Conservation (phyloP, 2,329 filamentous ascomycete genomes). For the Botrytis squamosa region DNA sequence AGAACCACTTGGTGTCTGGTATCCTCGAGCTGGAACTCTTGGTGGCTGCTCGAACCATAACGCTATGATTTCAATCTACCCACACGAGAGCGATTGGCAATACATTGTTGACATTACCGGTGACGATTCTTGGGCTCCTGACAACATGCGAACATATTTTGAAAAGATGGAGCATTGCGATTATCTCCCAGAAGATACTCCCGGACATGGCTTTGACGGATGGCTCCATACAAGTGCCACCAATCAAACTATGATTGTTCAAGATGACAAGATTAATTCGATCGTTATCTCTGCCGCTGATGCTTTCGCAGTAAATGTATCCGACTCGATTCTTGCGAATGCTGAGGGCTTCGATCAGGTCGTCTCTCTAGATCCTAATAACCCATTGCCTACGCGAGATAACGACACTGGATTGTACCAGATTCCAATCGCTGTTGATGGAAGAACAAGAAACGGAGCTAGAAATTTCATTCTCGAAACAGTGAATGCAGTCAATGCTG, state of each 20-base stretch:
- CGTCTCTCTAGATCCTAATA: conserved; percentile 33
- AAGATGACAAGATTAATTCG: conserved; percentile 26
- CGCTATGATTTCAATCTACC: conserved; percentile 28
- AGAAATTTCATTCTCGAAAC: conserved; percentile 34
- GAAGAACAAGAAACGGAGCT: conserved; percentile 28
- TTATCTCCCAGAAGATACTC: conserved; percentile 42
- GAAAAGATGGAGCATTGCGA: conserved; percentile 45
- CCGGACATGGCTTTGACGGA: conserved; percentile 32
- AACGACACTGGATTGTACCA: conserved; percentile 31
- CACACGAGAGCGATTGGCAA: conserved; percentile 32
- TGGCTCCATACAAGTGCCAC: conserved; percentile 36
- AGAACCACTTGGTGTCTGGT: conserved; percentile 34
- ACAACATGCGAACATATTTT: conserved; percentile 46
- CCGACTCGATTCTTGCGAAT: neutral
- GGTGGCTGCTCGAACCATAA: conserved; percentile 37
- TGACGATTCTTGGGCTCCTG: conserved; percentile 35
- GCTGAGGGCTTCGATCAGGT: conserved; percentile 17
- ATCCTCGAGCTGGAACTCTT: conserved; percentile 38
- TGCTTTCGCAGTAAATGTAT: neutral
- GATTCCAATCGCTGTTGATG: conserved; percentile 31
- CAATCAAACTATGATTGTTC: conserved; percentile 23
- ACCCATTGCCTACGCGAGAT: conserved; percentile 28
- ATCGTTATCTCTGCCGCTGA: neutral
- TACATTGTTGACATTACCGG: conserved; percentile 31
- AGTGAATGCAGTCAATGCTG: conserved; percentile 25